Base-by-base conservation (phyloP, 2,329 filamentous ascomycete genomes). In the Claviceps sp. region DNA sequence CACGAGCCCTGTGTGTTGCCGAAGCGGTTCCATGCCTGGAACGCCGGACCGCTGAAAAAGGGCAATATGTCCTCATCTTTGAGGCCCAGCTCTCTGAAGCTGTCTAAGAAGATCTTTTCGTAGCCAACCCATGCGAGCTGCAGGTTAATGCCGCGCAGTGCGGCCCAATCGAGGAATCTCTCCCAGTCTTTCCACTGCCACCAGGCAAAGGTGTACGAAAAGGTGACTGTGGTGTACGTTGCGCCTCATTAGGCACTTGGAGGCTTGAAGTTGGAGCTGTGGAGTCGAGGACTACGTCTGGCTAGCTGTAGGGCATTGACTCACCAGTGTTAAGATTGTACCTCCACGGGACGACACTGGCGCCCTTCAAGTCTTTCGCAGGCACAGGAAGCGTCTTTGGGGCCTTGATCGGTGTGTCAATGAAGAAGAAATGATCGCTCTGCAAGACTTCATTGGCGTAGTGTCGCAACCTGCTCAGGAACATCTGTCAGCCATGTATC, bases 141-240 rank as follows among this genome's bases (percentile, higher is more conserved):
- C 4, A 77, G 61, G 54, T 77, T 77, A 47, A 77, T 62, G 38
- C 73, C 74, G n/a, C 69, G 69, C 3, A 77, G 65, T 5, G 74
- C 73, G 52, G 76, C 64, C 74, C 74, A 77, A 58, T 77, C 74
- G 5, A 77, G 67, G 54, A 76, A 64, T 2, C 68, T 60, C 58
- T 77, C 73, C 74, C 74, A 77, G 46, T 77, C 74, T 40, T 71
- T 62, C 74, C 73, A 77, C n/a, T 61, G 62, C 72, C 72, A 77
- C 59, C 75, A 77, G 0, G 72, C 67, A 4, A 67, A 62, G 3
- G 72, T 74, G 56, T 77, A 77, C 1, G 72, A 75, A 57, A 75
- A 76, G 0, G 74, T 77, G 1, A 77, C 74, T 69, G 24, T 30
- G 14, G n/a, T 22, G 13, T 14, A 20, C 44, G 26, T 42, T 37